Evolutionary conservation across 371 early-diverging fungal genomes (phyloP).

Genomic region (Syncephalis plumigaleata): DNA sequence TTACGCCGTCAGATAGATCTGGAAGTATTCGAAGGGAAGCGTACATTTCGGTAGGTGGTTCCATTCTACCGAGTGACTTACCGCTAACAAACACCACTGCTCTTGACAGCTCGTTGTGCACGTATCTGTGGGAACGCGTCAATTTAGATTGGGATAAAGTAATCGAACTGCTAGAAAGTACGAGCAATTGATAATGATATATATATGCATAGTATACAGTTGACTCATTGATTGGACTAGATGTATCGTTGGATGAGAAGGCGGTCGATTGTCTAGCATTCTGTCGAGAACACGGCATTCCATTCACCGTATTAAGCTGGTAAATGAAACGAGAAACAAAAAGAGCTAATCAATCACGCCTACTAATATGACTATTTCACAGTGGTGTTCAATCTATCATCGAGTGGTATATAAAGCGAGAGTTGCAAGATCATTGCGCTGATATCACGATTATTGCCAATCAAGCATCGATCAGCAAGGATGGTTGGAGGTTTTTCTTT

Average conservation of each 20-base stretch:
- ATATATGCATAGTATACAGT: background rate
- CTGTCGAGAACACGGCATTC: constrained; percentile 11
- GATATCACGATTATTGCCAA: constrained; percentile 18
- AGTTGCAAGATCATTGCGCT: constrained; percentile 8
- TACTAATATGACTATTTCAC: background rate
- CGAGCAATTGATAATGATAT: background rate
- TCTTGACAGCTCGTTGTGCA: background rate
- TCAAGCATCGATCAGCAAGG: constrained; percentile 13
- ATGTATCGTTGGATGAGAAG: constrained; percentile 19
- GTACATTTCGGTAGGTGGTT: constrained; percentile 14
- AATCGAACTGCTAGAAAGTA: constrained; percentile 15
- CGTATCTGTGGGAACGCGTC: constrained; percentile 16
- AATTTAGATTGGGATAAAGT: constrained; percentile 23
- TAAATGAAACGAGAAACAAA: background rate
- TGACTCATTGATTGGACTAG: background rate
- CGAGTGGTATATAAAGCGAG: constrained; percentile 15
- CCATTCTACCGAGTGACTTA: too few relatives aligned
- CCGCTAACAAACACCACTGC: too few relatives aligned
- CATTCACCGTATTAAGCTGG: constrained; percentile 24
- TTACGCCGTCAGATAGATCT: constrained; percentile 11
- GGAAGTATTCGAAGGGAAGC: constrained; percentile 8
- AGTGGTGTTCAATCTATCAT: constrained; percentile 22
- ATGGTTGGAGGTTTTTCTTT: constrained; percentile 24
- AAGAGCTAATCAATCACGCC: background rate
- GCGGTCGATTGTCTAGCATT: constrained; percentile 15